These are phyloP conservation scores for Oryza brachyantha DNA, from an alignment of 176 grass and related monocot species.

Conservation along the genomic window DNA sequence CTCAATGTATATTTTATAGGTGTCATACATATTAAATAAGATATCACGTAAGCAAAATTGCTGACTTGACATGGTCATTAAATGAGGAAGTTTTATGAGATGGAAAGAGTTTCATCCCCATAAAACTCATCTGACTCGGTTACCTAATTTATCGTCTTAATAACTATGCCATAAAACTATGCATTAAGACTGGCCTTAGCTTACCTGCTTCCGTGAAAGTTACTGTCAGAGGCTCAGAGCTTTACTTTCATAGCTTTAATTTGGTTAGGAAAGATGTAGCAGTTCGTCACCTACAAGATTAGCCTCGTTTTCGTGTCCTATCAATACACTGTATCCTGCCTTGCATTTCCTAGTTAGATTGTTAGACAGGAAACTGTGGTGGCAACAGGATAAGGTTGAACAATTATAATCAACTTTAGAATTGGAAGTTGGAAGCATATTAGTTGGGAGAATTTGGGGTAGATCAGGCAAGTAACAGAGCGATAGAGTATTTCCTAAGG, in stretches of 20 bases:
- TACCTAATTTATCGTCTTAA: no score
- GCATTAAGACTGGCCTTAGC: not conserved
- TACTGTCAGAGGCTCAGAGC: no score
- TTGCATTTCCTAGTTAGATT: not conserved
- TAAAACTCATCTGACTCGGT: no score
- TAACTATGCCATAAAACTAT: no score
- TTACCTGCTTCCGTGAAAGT: not conserved
- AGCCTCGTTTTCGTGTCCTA: not conserved
- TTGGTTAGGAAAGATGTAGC: not conserved
- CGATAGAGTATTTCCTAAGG: not conserved
- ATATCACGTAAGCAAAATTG: no score
- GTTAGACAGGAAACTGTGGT: not conserved
- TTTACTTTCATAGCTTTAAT: not conserved
- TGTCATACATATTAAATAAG: no score
- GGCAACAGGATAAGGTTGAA: not conserved
- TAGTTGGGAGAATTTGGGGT: not conserved
- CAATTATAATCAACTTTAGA: not conserved
- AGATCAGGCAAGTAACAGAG: not conserved
- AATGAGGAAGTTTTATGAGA: no score
- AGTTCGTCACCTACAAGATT: slow-evolving; percentile 14
- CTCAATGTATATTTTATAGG: no score
- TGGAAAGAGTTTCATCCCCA: no score
- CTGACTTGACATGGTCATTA: no score
- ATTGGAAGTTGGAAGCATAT: not conserved
- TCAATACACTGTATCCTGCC: not conserved